These are phyloP conservation scores for Coemansia sp. DNA, from an alignment of 192 early-diverging fungal genomes.

Conservation along the genomic window DNA sequence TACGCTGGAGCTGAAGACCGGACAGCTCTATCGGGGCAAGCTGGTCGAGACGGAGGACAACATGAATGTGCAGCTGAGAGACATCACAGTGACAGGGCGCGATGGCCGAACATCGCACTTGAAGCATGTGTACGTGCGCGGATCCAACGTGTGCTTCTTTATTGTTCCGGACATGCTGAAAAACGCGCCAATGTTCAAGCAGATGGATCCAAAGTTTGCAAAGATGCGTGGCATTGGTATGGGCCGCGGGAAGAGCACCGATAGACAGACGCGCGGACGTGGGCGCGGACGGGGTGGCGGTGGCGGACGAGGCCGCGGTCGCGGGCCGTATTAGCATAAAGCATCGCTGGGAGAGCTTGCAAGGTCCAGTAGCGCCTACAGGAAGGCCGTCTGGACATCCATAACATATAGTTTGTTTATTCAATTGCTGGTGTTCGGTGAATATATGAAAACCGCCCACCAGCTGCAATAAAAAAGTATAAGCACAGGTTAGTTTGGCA, in stretches of 20 bases:
- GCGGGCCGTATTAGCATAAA: slow-evolving; percentile 23
- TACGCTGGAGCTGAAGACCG: slow-evolving; percentile 93
- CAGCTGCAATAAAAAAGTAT: slow-evolving; percentile 1
- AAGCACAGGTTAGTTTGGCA: slow-evolving; percentile 11
- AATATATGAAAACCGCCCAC: background rate
- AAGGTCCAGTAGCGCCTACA: background rate
- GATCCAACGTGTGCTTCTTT: slow-evolving; percentile 89
- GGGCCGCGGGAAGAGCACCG: slow-evolving; percentile 41
- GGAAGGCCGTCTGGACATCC: background rate
- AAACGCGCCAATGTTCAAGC: slow-evolving; percentile 99
- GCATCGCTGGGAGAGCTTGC: background rate
- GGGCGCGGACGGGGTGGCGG: slow-evolving; percentile 15
- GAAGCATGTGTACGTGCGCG: slow-evolving; percentile 95
- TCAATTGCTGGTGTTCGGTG: background rate
- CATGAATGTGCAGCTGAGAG: slow-evolving; percentile 97
- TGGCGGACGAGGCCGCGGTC: slow-evolving; percentile 26
- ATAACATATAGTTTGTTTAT: slow-evolving; percentile 1
- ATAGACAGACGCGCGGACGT: slow-evolving; percentile 21
- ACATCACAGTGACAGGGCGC: slow-evolving; percentile 88
- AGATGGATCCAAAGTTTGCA: slow-evolving; percentile 69
- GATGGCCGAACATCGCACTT: slow-evolving; percentile 90
- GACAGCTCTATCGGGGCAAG: slow-evolving; percentile 90
- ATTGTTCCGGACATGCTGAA: slow-evolving; percentile 99
- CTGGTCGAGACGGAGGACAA: slow-evolving; percentile 97
- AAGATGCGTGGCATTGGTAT: slow-evolving; percentile 56